Percentiles rank a stretch among this genome's conserved stretches.
Evolutionary conservation across 1,284 basidiomycete genomes (phyloP).

Genomic region (Cerrena zonata): DNA sequence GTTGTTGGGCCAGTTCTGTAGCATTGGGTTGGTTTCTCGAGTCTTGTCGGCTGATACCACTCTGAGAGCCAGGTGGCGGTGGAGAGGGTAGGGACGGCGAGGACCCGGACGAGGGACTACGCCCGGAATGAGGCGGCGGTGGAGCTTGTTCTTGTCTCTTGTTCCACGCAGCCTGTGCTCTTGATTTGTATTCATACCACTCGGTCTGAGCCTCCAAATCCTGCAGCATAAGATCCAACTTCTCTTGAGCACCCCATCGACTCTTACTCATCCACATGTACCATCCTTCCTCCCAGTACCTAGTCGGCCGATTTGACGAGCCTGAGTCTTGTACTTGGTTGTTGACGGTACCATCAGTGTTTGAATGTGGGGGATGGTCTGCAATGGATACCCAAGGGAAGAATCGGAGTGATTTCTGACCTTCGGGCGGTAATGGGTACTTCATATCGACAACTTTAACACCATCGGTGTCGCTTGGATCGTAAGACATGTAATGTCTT

Average conservation of each 20-base stretch:
- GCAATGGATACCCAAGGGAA: neutral
- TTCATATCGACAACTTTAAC: conserved; percentile 8
- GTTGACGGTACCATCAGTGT: conserved; percentile 2
- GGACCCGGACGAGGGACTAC: too few species aligned
- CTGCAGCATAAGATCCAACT: conserved; percentile 52
- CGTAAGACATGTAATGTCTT: conserved; percentile 37
- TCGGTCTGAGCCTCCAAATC: conserved; percentile 47
- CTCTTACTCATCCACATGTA: conserved; percentile 65
- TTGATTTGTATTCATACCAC: conserved; percentile 36
- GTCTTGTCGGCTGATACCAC: too few species aligned
- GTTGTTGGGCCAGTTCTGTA: neutral
- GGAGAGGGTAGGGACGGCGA: too few species aligned
- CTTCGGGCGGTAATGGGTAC: conserved; percentile 15
- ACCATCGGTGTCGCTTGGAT: neutral
- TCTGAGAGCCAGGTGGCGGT: too few species aligned
- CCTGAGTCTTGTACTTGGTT: conserved; percentile 6
- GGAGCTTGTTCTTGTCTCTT: conserved; percentile 8
- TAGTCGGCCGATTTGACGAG: conserved; percentile 29
- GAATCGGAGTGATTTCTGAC: conserved; percentile 10
- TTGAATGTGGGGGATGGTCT: neutral
- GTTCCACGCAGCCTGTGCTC: conserved; percentile 33
- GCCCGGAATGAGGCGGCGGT: too few species aligned
- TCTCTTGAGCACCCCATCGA: conserved; percentile 48
- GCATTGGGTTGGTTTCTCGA: neutral
- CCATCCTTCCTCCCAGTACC: conserved; percentile 68